These are phyloP conservation scores for Aspergillus arachidicola DNA, from an alignment of 2,329 filamentous ascomycete genomes.

Conservation along the genomic window DNA sequence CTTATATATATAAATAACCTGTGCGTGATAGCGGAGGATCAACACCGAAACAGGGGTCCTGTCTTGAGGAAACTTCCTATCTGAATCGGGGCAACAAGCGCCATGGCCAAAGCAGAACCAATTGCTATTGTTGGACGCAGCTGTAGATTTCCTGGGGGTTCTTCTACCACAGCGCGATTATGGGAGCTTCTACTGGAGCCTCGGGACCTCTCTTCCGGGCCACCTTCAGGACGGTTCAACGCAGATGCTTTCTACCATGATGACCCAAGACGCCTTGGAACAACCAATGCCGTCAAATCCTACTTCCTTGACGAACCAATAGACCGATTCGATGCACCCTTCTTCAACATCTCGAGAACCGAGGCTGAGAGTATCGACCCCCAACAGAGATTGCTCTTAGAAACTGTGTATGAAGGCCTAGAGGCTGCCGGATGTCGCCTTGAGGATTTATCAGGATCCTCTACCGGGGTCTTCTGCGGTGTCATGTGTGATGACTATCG, in stretches of 20 bases:
- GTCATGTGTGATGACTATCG: slow-evolving; percentile 34
- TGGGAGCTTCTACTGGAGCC: slow-evolving; percentile 31
- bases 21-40: too few species aligned
- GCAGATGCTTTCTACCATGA: slow-evolving; percentile 26
- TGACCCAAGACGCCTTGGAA: slow-evolving; percentile 27
- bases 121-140: slow-evolving; percentile 32
- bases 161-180: slow-evolving; percentile 25
- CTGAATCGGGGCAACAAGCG: too few species aligned
- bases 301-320: slow-evolving; percentile 29
- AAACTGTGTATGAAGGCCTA: slow-evolving; percentile 29
- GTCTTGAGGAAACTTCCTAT: too few species aligned
- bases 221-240: slow-evolving; percentile 27
- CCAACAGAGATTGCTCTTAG: slow-evolving; percentile 29
- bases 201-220: slow-evolving; percentile 24
- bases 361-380: slow-evolving; percentile 36
- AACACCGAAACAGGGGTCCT: too few species aligned
- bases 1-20: too few species aligned
- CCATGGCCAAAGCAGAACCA: slow-evolving; percentile 17
- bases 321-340: slow-evolving; percentile 28
- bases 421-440: slow-evolving; percentile 28
- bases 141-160: slow-evolving; percentile 29
- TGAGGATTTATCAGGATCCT: slow-evolving; percentile 27
- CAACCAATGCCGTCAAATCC: slow-evolving; percentile 28
- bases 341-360: slow-evolving; percentile 29
- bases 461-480: slow-evolving; percentile 29